These are phyloP conservation scores for Pestalotiopsis sp. DNA, from an alignment of 2,329 filamentous ascomycete species.

Conservation along the genomic window DNA sequence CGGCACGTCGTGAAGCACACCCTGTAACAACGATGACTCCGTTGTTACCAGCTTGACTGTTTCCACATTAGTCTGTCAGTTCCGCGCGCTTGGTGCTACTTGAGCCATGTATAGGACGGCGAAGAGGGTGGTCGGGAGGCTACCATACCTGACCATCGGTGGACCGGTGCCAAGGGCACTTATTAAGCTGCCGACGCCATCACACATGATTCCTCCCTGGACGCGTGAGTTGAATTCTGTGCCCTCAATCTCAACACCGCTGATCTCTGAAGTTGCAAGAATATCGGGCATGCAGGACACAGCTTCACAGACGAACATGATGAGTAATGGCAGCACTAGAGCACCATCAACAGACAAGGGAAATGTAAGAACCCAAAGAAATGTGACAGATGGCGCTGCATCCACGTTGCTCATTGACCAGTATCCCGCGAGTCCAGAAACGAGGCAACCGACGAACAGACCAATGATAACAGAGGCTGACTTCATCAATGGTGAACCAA, in stretches of 20 bases:
- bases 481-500: conserved; percentile 70
- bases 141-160: conserved; percentile 51
- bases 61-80: background rate
- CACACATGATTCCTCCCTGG: conserved; percentile 67
- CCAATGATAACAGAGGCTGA: conserved; percentile 65
- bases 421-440: conserved; percentile 66
- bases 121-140: background rate
- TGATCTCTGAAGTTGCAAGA: conserved; percentile 53
- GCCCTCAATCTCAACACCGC: conserved; percentile 57
- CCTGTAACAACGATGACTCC: conserved; percentile 68
- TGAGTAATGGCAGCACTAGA: conserved; percentile 63
- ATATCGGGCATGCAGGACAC: conserved; percentile 62
- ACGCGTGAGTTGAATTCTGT: conserved; percentile 66
- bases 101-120: background rate
- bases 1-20: conserved; percentile 68
- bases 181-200: conserved; percentile 65
- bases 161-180: conserved; percentile 66
- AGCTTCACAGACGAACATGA: conserved; percentile 68
- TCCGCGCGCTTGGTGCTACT: background rate
- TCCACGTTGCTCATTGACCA: conserved; percentile 61
- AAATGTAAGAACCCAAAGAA: conserved; percentile 72
- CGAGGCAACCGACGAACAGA: conserved; percentile 65
- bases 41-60: conserved; percentile 68
- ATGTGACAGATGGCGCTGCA: conserved; percentile 61
- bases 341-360: conserved; percentile 65